Conservation (phyloP, 2,329 filamentous ascomycete species). For the Ampelomyces quisqualis region DNA sequence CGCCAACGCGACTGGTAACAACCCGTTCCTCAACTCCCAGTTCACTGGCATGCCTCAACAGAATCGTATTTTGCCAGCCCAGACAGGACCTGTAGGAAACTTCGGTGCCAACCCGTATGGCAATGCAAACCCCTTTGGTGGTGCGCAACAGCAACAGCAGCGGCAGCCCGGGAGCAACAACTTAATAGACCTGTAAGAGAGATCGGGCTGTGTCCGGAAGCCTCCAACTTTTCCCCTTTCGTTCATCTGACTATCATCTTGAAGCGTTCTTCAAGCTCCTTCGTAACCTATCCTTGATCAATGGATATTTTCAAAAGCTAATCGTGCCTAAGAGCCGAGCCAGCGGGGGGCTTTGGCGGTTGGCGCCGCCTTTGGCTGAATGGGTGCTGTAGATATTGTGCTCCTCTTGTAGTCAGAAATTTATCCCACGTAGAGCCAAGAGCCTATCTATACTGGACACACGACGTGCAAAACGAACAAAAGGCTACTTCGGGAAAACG, state of each 20-base stretch:
- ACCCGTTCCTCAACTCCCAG: slow-evolving; percentile 84
- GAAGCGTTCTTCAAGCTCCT: slow-evolving; percentile 14
- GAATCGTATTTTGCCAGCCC: slow-evolving; percentile 50
- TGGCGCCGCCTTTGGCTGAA: neutral
- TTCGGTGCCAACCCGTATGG: slow-evolving; percentile 48
- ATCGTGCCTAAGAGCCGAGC: slow-evolving; percentile 6
- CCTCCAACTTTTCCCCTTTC: slow-evolving; percentile 6
- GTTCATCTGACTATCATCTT: slow-evolving; percentile 25
- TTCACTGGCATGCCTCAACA: slow-evolving; percentile 68
- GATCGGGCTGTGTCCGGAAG: neutral
- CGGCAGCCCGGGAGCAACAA: slow-evolving; percentile 55
- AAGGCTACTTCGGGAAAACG: too few species aligned
- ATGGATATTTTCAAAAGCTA: slow-evolving; percentile 17
- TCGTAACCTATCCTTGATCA: slow-evolving; percentile 11
- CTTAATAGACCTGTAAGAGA: slow-evolving; percentile 60
- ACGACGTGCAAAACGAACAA: neutral
- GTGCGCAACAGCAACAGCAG: slow-evolving; percentile 47
- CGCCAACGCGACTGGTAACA: slow-evolving; percentile 69
- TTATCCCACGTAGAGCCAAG: neutral
- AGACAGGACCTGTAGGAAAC: slow-evolving; percentile 53
- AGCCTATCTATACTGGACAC: neutral
- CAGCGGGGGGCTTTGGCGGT: slow-evolving; percentile 2
- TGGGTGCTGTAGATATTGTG: slow-evolving; percentile 16
- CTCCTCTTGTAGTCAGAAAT: slow-evolving; percentile 17
- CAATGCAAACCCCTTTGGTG: slow-evolving; percentile 59